Evolutionary conservation across 345 rosid genomes (phyloP).

Genomic region (Streptanthus diversifolius): DNA sequence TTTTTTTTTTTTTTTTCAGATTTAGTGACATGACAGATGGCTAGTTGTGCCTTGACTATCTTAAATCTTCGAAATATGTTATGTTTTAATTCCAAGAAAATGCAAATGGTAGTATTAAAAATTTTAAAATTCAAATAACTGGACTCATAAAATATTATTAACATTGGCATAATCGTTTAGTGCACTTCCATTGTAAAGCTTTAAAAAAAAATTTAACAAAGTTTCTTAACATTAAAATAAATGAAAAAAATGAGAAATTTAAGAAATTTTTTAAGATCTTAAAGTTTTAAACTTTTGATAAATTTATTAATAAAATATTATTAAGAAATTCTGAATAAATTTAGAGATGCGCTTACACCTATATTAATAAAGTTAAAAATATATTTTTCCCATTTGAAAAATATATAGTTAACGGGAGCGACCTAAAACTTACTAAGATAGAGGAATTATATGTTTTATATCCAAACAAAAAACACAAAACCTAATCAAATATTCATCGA

Average conservation of each 20-base stretch:
- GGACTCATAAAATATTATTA: not conserved
- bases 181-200: no score
- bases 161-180: no score
- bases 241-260: no score
- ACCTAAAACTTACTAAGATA: not conserved
- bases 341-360: no score
- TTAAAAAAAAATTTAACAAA: no score
- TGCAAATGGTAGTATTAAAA: not conserved
- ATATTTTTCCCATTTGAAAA: no score
- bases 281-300: no score
- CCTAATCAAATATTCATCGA: not conserved
- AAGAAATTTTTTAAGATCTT: no score
- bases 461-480: constrained; percentile 13
- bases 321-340: no score
- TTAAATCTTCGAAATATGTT: not conserved
- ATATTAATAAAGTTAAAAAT: no score
- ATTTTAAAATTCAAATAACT: not conserved
- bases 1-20: not conserved
- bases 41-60: not conserved
- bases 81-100: not conserved
- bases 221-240: no score
- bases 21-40: not conserved
- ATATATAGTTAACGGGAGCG: not conserved
- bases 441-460: not conserved
- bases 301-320: no score